phyloP scores from a whole-genome alignment of 2,329 filamentous ascomycete genomes.

The Trichoderma sp. region DNA sequence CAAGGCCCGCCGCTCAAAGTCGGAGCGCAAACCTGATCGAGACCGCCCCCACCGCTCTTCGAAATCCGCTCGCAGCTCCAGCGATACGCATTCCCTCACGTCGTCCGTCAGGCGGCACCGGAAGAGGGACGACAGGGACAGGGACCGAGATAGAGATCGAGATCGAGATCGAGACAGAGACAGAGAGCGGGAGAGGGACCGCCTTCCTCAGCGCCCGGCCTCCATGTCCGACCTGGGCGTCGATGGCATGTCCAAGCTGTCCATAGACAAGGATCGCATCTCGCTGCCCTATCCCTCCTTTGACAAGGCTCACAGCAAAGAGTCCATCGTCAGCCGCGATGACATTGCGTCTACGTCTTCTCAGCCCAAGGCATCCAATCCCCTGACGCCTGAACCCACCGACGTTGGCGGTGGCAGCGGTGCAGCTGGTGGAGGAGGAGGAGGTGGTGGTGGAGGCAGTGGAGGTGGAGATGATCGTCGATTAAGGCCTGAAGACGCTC shows the following conservation, averaged over 20 bases:
- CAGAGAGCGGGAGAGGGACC: constrained; percentile 34
- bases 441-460: constrained; percentile 49
- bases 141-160: constrained; percentile 36
- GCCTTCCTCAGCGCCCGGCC: constrained; percentile 25
- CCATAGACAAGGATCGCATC: constrained; percentile 44
- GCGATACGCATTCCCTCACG: constrained; percentile 41
- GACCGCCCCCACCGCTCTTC: constrained; percentile 33
- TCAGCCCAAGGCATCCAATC: constrained; percentile 29
- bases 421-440: constrained; percentile 39
- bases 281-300: constrained; percentile 75
- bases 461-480: constrained; percentile 46
- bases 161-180: constrained; percentile 37
- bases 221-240: constrained; percentile 50
- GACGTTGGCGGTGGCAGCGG: constrained; percentile 59
- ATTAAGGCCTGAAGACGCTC: constrained; percentile 48
- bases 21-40: constrained; percentile 37
- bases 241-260: constrained; percentile 38
- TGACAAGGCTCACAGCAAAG: constrained; percentile 90
- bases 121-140: constrained; percentile 29
- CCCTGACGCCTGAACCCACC: constrained; percentile 68
- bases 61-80: constrained; percentile 45
- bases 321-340: constrained; percentile 67
- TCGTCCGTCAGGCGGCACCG: constrained; percentile 37
- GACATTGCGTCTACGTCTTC: constrained; percentile 40
- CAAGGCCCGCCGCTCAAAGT: constrained; percentile 40